A percentile compares a stretch with the other conserved stretches of the same genome.
Conservation (phyloP, 176 grass and related monocot genomes). For the Cenchrus purpureus region DNA sequence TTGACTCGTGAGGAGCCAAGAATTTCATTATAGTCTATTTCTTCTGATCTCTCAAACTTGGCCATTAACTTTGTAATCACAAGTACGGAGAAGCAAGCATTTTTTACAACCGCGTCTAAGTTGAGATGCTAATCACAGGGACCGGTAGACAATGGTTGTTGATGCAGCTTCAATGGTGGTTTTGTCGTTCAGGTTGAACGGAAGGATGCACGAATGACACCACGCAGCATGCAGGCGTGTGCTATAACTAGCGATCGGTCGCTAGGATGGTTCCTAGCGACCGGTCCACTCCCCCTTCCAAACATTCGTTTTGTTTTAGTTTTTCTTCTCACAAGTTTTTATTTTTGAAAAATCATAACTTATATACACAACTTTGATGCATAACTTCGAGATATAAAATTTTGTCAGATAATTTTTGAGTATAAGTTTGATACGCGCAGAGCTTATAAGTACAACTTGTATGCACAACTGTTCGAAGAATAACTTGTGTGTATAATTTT, state of each 20-base stretch:
- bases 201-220: neutral
- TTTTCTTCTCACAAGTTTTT: no score
- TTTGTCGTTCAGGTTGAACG: neutral
- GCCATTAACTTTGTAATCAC: neutral
- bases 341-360: no score
- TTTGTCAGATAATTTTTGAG: no score
- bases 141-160: neutral
- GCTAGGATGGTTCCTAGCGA: no score
- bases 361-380: no score
- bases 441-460: no score
- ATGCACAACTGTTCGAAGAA: no score
- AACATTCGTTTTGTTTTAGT: no score
- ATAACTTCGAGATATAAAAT: no score
- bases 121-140: neutral
- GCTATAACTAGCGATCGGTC: neutral
- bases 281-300: no score
- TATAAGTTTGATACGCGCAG: no score
- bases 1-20: neutral
- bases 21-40: neutral
- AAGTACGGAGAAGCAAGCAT: neutral
- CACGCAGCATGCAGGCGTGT: neutral
- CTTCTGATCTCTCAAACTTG: neutral
- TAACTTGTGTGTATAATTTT: no score
- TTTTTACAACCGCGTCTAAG: neutral
- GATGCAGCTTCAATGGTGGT: neutral